Evolutionary conservation across 2,329 filamentous ascomycete genomes (phyloP), one percentile per base, ranked within the genome.

Genomic region (Dactylellina cionopaga): DNA sequence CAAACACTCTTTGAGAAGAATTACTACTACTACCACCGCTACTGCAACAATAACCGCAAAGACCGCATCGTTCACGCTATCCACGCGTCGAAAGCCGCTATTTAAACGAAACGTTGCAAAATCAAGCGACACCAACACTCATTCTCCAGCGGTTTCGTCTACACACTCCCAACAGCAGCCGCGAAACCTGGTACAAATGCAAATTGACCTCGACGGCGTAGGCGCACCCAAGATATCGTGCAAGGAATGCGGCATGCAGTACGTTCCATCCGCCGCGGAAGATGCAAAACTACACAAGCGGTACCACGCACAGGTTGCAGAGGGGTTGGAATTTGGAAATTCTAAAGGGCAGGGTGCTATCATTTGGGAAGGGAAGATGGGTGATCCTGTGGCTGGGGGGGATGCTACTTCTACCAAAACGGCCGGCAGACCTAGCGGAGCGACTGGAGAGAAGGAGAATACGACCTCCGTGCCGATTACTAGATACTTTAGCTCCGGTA

Each of bases 231-330:
- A 65, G 35, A 56, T 73, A 65, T 85, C 83, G 9, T 90, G 88
- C 79, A 81, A 81, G 35, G 81, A 81, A 1, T 90, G 88, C 76
- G 85, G 86, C 0, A 90, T 90, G 88, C 86, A 88, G 58, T 90
- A 89, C 75, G 83, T 87, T 31, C 85, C 87, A 2, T 88, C 87
- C 0, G 85, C 85, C 52, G 79, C 81, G 5, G 87, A 89, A 76
- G 88, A 90, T 75, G 81, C 83, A n/a, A 84, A 83, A 5, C 77
- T 90, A 59, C 88, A 90, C 77, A 85, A 85, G 75, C 87, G 86
- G 74, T 90, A 87, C 75, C 88, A 90, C 77, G 84, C 85, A 33
- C 85, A 86, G 80, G 86, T 87, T 75, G 81, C 84, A 1, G 84
- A 85, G 22, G 88, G 88, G 1, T 84, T 89, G 17, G 86, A 89